Conservation (phyloP, 805 yeast genomes). For the Lipomyces spencermartinsiae region DNA sequence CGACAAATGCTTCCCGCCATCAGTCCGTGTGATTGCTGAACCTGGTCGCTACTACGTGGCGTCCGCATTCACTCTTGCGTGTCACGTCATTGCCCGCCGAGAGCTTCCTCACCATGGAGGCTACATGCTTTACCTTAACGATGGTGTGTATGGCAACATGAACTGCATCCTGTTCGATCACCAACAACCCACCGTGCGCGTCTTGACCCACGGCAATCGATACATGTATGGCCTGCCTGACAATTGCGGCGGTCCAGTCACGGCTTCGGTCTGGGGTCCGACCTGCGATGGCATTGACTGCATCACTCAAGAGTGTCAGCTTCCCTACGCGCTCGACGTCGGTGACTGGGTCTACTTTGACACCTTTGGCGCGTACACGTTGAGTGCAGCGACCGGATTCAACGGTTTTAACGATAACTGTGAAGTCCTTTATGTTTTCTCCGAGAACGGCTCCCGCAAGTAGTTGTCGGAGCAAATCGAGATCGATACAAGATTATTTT, state of each 20-base stretch:
- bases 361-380: slow-evolving; percentile 88
- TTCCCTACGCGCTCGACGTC: slow-evolving; percentile 67
- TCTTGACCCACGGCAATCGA: slow-evolving; percentile 61
- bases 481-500: not conserved
- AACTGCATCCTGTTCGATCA: slow-evolving; percentile 94
- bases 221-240: slow-evolving; percentile 46
- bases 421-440: slow-evolving; percentile 68
- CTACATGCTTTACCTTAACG: slow-evolving; percentile 86
- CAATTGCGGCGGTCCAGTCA: slow-evolving; percentile 40
- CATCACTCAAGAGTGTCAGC: slow-evolving; percentile 58
- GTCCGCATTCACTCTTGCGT: slow-evolving; percentile 81
- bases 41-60: slow-evolving; percentile 93
- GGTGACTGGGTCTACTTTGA: slow-evolving; percentile 95
- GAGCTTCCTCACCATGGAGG: slow-evolving; percentile 48
- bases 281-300: slow-evolving; percentile 97
- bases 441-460: slow-evolving; percentile 43
- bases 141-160: slow-evolving; percentile 94
- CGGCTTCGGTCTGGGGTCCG: slow-evolving; percentile 90
- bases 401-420: slow-evolving; percentile 77
- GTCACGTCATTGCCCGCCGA: slow-evolving; percentile 86
- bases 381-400: slow-evolving; percentile 89
- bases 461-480: slow-evolving; percentile 17
- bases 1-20: slow-evolving; percentile 63
- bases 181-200: slow-evolving; percentile 74
- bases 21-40: slow-evolving; percentile 76